Evolutionary conservation across 257 asterid species (phyloP).

Genomic region (Coffea canephora): DNA sequence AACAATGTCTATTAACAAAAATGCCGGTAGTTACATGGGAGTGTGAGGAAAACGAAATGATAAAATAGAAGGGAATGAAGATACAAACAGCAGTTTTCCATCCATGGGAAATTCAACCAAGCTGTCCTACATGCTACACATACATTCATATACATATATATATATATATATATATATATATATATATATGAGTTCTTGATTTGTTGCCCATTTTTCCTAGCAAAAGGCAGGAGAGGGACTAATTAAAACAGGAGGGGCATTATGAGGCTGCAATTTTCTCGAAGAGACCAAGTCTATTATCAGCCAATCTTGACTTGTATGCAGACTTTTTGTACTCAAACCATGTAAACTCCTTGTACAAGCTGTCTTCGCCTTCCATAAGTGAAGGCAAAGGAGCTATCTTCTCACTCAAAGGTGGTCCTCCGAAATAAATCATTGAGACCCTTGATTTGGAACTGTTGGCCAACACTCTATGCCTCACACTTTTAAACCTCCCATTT

Average conservation of each 20-base stretch:
- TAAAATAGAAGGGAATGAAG: slow-evolving; percentile 1
- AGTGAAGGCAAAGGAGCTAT: slow-evolving; percentile 38
- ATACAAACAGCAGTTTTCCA: background rate
- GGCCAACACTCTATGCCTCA: slow-evolving; percentile 35
- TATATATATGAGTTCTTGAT: background rate
- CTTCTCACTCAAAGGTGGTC: slow-evolving; percentile 41
- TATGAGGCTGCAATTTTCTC: slow-evolving; percentile 34
- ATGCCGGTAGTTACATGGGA: slow-evolving; percentile 13
- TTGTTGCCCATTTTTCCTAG: slow-evolving; percentile 6
- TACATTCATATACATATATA: no score
- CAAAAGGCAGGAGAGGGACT: background rate
- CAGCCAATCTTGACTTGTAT: slow-evolving; percentile 29
- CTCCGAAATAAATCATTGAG: slow-evolving; percentile 44
- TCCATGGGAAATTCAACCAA: slow-evolving; percentile 4
- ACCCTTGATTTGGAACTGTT: slow-evolving; percentile 32
- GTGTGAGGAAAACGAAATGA: background rate
- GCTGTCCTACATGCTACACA: background rate
- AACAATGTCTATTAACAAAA: slow-evolving; percentile 18
- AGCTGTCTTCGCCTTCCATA: slow-evolving; percentile 32
- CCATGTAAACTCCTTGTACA: slow-evolving; percentile 47
- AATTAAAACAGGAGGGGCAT: background rate
- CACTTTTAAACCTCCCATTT: slow-evolving; percentile 42
- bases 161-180: background rate
- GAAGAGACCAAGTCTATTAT: slow-evolving; percentile 34
- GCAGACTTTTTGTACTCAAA: slow-evolving; percentile 40